Evolutionary conservation across 2,329 filamentous ascomycete species (phyloP).

Genomic region (Bipolaris victoriae): DNA sequence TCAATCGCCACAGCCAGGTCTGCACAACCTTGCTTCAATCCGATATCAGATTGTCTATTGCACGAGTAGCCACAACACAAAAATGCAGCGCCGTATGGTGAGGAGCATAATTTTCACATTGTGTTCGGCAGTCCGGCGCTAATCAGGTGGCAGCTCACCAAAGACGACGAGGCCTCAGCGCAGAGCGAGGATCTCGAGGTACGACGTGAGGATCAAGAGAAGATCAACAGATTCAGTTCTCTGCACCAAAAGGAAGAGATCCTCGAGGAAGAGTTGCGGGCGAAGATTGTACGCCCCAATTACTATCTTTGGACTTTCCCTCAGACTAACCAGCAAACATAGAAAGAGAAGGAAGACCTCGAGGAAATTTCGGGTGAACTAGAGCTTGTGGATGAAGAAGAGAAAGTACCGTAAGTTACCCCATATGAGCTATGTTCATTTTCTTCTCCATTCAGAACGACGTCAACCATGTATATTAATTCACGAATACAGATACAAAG

Average conservation of each 20-base stretch:
- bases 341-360: constrained; percentile 99
- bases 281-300: constrained; percentile 69
- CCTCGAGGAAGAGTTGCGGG: constrained; percentile 79
- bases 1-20: neutral
- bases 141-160: constrained; percentile 72
- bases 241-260: constrained; percentile 84
- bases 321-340: constrained; percentile 5
- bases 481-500: constrained; percentile 75
- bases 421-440: neutral
- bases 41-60: neutral
- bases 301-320: neutral
- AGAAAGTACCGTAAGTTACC: constrained; percentile 79
- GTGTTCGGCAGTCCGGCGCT: constrained; percentile 16
- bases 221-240: constrained; percentile 97
- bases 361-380: constrained; percentile 91
- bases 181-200: constrained; percentile 87
- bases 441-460: neutral
- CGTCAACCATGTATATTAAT: neutral
- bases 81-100: constrained; percentile 56
- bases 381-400: constrained; percentile 94
- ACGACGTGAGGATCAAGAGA: constrained; percentile 95
- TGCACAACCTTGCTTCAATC: neutral
- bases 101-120: constrained; percentile 20
- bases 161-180: constrained; percentile 81
- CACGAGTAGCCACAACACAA: neutral